A percentile compares a stretch with the other conserved stretches of the same genome.
Evolutionary conservation across 2,329 filamentous ascomycete species (phyloP).

Genomic region (Penicillium aurantiogriseum): DNA sequence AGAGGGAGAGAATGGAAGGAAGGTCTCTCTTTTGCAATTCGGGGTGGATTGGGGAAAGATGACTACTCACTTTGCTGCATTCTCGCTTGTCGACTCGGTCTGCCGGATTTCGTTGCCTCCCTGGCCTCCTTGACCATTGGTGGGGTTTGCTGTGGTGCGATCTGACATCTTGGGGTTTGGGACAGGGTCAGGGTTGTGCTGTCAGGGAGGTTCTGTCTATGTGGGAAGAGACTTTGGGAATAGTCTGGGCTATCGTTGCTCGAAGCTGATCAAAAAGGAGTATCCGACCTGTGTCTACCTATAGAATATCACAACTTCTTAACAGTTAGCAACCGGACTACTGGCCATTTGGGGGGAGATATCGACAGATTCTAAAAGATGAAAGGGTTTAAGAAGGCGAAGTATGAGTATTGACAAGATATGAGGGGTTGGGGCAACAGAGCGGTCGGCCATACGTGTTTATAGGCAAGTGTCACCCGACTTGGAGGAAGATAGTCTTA

Average conservation of each 20-base stretch:
- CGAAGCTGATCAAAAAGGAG: background rate
- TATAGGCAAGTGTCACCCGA: background rate
- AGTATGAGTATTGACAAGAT: background rate
- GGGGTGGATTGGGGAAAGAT: background rate
- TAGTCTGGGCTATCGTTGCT: background rate
- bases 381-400: background rate
- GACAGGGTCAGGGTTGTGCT: background rate
- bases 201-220: background rate
- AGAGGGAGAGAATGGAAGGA: background rate
- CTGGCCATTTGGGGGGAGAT: background rate
- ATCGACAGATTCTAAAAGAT: background rate
- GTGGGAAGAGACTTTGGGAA: background rate
- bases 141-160: background rate
- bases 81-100: background rate
- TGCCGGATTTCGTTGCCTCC: background rate
- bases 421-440: background rate
- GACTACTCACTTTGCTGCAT: background rate
- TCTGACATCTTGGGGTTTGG: background rate
- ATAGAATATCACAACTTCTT: background rate
- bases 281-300: background rate
- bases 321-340: background rate
- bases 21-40: background rate
- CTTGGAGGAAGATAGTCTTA: background rate
- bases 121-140: background rate
- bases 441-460: constrained; percentile 12